Base-by-base conservation (phyloP, 2,329 filamentous ascomycete species). In the Amesomyces nigricolor region DNA sequence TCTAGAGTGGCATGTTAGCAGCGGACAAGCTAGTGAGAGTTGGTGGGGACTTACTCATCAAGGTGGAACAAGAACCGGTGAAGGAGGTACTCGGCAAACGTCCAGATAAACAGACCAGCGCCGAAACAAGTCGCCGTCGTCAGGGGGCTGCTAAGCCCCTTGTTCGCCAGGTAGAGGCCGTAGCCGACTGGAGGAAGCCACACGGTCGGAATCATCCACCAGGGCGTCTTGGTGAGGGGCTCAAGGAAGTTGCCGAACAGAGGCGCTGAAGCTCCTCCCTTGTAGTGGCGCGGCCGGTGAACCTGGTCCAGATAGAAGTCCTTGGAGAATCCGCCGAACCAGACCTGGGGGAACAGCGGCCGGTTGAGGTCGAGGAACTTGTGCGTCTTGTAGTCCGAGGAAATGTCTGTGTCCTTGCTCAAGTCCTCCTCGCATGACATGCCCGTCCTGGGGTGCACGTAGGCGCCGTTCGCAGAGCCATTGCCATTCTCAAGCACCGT, bases 191-290 rank as follows among this genome's bases (percentile, higher is more conserved):
- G 80, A n/a, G 94, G 94, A 42, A 94, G 69, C 94, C 94, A 99
- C 1, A 95, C 58, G 0, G 78, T 78, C 2, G 94, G 94, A 10
- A 99, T 79, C 44, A 95, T 71, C 83, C 87, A 99, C 94, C 94
- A 99, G 1, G 94, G 83, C 2, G 94, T 99, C 78, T 91, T 88
- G 71, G 86, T 91, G 57, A 99, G 75, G n/a, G 94, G 94, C 74
- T 99, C 94, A n/a, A 99, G 77, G 70, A 99, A 95, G 74, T 99
- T 97, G 58, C 94, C 94, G 72, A 99, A 99, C 22, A 99, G 74
- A 17, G 94, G 94, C 38, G 94, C 94, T 6, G 91, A 96, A 59
- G 85, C 84, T 56, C 94, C 94, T 62, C 92, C 92, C 69, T 86
- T 95, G 79, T 97, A 99, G 71, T 99, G 92, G 57, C 94, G 85